Conservation (phyloP, 345 rosid species). For the Citrus reticulata region DNA sequence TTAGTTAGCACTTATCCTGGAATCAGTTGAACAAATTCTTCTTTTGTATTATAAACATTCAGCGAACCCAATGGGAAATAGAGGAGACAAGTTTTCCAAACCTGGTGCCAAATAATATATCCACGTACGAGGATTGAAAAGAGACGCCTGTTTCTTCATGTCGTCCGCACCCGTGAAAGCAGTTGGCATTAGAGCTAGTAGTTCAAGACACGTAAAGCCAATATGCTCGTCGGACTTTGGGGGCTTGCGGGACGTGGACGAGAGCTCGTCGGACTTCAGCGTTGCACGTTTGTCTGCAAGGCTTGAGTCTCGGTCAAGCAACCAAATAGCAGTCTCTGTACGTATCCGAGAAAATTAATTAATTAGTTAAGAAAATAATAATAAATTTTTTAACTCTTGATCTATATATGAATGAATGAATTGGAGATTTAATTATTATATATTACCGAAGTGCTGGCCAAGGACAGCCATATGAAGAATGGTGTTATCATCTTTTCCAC, state of each 20-base stretch:
- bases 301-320: background rate
- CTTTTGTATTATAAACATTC: too few relatives aligned
- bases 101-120: too few relatives aligned
- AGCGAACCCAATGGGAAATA: too few relatives aligned
- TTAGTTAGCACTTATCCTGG: too few relatives aligned
- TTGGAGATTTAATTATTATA: background rate
- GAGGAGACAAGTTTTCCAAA: too few relatives aligned
- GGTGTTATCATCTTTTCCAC: background rate
- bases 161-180: background rate
- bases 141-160: too few relatives aligned
- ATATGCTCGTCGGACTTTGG: background rate
- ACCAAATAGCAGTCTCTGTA: background rate
- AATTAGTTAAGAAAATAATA: background rate
- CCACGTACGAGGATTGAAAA: background rate
- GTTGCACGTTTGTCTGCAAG: background rate
- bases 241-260: too few relatives aligned
- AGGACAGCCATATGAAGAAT: constrained; percentile 6
- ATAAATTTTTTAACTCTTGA: too few relatives aligned
- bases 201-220: background rate
- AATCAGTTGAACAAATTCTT: too few relatives aligned
- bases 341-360: background rate
- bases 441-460: background rate
- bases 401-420: too few relatives aligned
- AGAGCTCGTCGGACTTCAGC: too few relatives aligned
- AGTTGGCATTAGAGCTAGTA: background rate